A percentile compares a stretch with the other conserved stretches of the same genome.
phyloP scores from a whole-genome alignment of 257 asterid genomes.

The Ocimum tenuiflorum region DNA sequence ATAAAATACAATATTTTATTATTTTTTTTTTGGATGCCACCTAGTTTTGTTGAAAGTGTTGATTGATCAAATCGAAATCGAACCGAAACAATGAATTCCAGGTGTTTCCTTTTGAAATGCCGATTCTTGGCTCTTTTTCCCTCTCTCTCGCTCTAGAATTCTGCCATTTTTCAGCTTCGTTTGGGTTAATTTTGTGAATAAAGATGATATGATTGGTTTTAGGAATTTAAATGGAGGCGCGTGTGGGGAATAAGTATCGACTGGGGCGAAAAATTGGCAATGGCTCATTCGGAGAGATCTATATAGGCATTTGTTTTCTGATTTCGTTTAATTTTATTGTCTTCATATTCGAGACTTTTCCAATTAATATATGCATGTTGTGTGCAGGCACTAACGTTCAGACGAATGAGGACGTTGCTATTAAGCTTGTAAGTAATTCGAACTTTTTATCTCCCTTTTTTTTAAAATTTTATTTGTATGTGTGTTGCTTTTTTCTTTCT shows the following conservation, averaged over 20 bases:
- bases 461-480: background rate
- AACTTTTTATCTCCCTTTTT: background rate
- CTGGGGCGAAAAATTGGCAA: slow-evolving; percentile 64
- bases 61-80: slow-evolving; percentile 34
- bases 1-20: background rate
- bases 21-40: background rate
- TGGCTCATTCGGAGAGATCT: slow-evolving; percentile 69
- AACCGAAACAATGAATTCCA: slow-evolving; percentile 20
- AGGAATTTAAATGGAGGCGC: slow-evolving; percentile 46
- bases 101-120: slow-evolving; percentile 20
- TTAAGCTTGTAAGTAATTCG: slow-evolving; percentile 44
- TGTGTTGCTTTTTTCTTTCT: too few relatives aligned
- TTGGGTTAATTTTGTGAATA: slow-evolving; percentile 7
- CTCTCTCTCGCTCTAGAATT: slow-evolving; percentile 13
- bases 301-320: slow-evolving; percentile 29
- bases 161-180: slow-evolving; percentile 14
- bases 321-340: background rate
- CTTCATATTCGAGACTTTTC: background rate
- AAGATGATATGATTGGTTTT: slow-evolving; percentile 10
- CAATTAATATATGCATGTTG: background rate
- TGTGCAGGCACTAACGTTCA: slow-evolving; percentile 54
- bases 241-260: slow-evolving; percentile 56
- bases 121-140: slow-evolving; percentile 11
- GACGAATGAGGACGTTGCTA: slow-evolving; percentile 70
- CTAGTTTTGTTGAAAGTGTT: background rate